Evolutionary conservation across 306 rosid genomes (phyloP), one percentile per base, ranked within the genome.

Genomic region (Quercus variabilis): DNA sequence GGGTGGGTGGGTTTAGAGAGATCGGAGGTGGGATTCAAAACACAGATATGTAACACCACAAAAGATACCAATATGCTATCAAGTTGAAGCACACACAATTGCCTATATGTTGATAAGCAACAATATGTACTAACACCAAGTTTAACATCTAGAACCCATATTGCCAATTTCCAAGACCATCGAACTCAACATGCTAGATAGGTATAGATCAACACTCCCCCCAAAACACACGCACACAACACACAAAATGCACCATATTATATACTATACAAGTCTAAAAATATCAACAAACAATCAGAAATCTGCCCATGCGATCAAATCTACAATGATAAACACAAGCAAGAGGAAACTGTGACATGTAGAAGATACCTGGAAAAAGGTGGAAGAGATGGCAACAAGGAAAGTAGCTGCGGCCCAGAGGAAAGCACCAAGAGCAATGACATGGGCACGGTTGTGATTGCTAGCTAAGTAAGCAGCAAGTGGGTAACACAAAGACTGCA

Each of bases 321-420:
- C 46, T 4, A 3, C 1, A 33, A 17, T 70, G 6, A 13, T 5
- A 30, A 73, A 67, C 3, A 23, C 33, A 21, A 18, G 56, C 1
- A 67, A 14, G 35, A 69, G 68, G n/a, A 13, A n/a, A 54, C 65
- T 2, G 59, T 52, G 56, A 21, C 12, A 46, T 23, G 38, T 18
- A 63, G 1, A 7, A 46, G 15, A 35, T 28, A 87, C 93, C 92
- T 91, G 93, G 13, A 86, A 81, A 83, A 89, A 91, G 46, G 93
- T 88, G 76, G 92, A 80, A 71, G 92, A 89, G 26, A 91, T 23
- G 46, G 90, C 92, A 23, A 91, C 91, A 21, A 89, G 87, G 68
- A 89, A 86, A 11, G 97, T 91, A 65, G 97, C 87, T 3, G 90
- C 81, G 4, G 93, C 92, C 93, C 93, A 89, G 14, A 88, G 96